These are phyloP conservation scores for Scedosporium minutisporum DNA, from an alignment of 2,329 filamentous ascomycete species.

Conservation along the genomic window DNA sequence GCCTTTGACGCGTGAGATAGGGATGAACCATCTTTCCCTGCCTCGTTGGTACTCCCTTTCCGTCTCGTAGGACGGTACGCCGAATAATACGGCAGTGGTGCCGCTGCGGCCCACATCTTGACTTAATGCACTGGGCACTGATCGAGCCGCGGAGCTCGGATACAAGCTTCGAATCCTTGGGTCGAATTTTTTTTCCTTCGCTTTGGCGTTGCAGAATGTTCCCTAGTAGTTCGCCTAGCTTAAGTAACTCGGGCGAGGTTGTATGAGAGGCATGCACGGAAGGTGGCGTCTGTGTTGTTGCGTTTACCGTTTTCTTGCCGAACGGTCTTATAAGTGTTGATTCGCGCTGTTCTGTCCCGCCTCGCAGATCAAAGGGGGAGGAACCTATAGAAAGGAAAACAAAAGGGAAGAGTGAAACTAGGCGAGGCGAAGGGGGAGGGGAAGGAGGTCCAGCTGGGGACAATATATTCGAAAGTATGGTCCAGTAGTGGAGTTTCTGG, in stretches of 20 bases:
- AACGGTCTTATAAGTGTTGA: not conserved
- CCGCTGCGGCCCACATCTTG: conserved; percentile 12
- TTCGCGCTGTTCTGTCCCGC: conserved; percentile 3
- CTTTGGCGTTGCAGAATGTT: not conserved
- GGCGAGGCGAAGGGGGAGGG: not conserved
- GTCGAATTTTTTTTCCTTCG: not conserved
- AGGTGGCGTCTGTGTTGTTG: conserved; percentile 4
- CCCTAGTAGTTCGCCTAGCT: not conserved
- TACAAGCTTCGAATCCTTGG: conserved; percentile 7
- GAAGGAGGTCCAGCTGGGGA: not conserved
- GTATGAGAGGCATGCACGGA: conserved; percentile 5
- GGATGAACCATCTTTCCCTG: conserved; percentile 9
- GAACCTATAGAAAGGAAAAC: not conserved
- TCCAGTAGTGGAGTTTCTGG: not conserved
- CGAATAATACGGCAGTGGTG: conserved; percentile 14
- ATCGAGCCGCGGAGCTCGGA: conserved; percentile 11
- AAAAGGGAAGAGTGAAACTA: not conserved
- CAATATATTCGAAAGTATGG: conserved; percentile 3
- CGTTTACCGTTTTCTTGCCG: not conserved
- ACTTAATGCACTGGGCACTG: conserved; percentile 12
- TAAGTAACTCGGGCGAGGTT: not conserved
- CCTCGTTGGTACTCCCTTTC: not conserved
- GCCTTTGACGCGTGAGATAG: not conserved
- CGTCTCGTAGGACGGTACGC: conserved; percentile 9
- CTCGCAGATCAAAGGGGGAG: not conserved